Evolutionary conservation across 73 alveolate species (phyloP).

Genomic region (Durusdinium trenchii): DNA sequence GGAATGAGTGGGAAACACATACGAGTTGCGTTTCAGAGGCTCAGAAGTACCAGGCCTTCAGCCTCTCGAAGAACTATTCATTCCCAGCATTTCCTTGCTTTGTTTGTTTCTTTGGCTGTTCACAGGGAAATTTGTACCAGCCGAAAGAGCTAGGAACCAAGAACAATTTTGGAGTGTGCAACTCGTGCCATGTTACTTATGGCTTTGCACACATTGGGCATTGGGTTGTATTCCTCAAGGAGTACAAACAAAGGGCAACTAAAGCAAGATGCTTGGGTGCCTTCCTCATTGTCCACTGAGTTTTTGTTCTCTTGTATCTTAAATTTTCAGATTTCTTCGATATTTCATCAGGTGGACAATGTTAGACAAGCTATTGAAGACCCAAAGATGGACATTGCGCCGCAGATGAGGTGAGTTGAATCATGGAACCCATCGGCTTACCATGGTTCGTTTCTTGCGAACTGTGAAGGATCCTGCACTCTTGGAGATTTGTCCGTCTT

Average conservation of each 20-base stretch:
- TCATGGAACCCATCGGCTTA: not conserved
- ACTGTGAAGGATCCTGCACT: too few relatives aligned
- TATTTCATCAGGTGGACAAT: slow-evolving; percentile 9
- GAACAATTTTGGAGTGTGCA: not conserved
- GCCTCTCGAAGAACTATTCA: not conserved
- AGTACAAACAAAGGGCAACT: slow-evolving; percentile 91
- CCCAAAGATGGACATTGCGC: slow-evolving; percentile 7
- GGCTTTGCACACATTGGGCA: not conserved
- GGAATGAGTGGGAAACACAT: slow-evolving; percentile 73
- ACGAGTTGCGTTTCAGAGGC: slow-evolving; percentile 76
- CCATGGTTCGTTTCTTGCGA: not conserved
- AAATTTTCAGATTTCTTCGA: not conserved
- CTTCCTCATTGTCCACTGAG: not conserved
- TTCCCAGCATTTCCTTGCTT: not conserved
- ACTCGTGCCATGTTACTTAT: not conserved
- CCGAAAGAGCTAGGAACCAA: slow-evolving; percentile 42
- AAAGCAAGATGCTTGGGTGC: slow-evolving; percentile 82
- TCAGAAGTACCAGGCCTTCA: slow-evolving; percentile 73
- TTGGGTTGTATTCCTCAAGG: slow-evolving; percentile 1
- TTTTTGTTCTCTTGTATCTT: too few relatives aligned
- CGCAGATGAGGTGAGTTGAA: not conserved
- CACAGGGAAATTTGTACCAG: slow-evolving; percentile 48
- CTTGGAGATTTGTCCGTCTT: too few relatives aligned
- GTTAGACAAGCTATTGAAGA: slow-evolving; percentile 62
- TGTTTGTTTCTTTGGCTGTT: not conserved